Percentiles rank a stretch among this genome's conserved stretches.
These are phyloP conservation scores for Sporothrix luriei DNA, from an alignment of 2,329 filamentous ascomycete species.

Conservation along the genomic window DNA sequence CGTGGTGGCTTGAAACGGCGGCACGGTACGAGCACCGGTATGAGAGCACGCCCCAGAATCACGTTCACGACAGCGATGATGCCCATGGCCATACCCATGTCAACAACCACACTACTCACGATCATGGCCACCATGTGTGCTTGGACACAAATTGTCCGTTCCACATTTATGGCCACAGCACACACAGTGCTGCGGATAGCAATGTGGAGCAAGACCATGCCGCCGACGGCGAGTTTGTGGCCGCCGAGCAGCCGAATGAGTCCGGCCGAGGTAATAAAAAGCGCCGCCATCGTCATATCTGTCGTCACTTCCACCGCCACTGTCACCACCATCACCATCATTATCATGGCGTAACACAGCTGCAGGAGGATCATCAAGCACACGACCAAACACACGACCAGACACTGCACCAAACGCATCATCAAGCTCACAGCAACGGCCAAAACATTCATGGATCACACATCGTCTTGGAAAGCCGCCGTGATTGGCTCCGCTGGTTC, in stretches of 20 bases:
- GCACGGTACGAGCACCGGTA: conserved; percentile 26
- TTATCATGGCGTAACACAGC: not conserved
- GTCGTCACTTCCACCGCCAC: not conserved
- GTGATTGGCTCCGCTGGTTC: conserved; percentile 27
- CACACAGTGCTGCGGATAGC: not conserved
- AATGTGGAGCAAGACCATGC: too few relatives aligned
- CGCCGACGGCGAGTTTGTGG: not conserved
- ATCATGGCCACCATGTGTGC: not conserved
- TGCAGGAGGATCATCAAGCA: too few relatives aligned
- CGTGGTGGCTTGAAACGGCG: conserved; percentile 31
- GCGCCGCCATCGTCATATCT: too few relatives aligned
- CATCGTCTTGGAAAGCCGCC: conserved; percentile 17
- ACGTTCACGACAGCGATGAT: not conserved
- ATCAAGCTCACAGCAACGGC: not conserved
- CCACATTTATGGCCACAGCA: not conserved
- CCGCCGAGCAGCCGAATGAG: too few relatives aligned
- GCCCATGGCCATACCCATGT: too few relatives aligned
- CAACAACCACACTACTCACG: not conserved
- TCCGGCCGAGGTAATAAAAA: too few relatives aligned
- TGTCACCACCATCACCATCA: conserved; percentile 26
- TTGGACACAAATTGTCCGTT: conserved; percentile 11
- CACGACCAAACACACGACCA: too few relatives aligned
- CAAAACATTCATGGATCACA: not conserved
- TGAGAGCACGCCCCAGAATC: not conserved
- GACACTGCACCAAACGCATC: too few relatives aligned